Evolutionary conservation across 2,329 filamentous ascomycete genomes (phyloP).

Genomic region (Monosporascus sp.): DNA sequence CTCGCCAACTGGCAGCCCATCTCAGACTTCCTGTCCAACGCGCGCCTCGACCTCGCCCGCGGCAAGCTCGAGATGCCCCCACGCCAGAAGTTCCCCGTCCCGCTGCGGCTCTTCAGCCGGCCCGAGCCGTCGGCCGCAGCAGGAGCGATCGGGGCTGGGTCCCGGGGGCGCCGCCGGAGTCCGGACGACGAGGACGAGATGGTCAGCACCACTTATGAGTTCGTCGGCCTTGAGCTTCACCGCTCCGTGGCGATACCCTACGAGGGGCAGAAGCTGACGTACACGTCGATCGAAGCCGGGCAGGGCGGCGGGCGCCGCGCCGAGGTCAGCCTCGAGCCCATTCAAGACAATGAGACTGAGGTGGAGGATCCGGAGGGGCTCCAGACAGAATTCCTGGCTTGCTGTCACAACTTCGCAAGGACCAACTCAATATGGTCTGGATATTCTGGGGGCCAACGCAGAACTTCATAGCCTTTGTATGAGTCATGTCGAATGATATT

Average conservation of each 20-base stretch:
- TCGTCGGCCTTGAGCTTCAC: slow-evolving; percentile 48
- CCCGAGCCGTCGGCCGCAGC: neutral
- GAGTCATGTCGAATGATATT: no score
- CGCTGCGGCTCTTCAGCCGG: slow-evolving; percentile 16
- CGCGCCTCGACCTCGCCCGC: slow-evolving; percentile 38
- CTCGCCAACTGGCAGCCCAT: slow-evolving; percentile 28
- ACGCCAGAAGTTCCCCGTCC: slow-evolving; percentile 25
- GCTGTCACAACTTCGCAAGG: slow-evolving; percentile 12
- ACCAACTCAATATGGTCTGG: slow-evolving; percentile 11
- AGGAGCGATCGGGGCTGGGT: no score
- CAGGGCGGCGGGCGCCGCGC: slow-evolving; percentile 45
- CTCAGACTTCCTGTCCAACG: slow-evolving; percentile 36
- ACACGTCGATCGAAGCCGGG: slow-evolving; percentile 48
- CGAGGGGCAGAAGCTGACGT: slow-evolving; percentile 40
- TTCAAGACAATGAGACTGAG: neutral
- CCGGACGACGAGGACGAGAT: neutral
- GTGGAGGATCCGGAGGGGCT: neutral
- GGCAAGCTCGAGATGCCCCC: slow-evolving; percentile 35
- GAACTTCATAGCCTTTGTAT: neutral
- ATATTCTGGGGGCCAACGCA: neutral
- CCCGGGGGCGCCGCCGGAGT: no score
- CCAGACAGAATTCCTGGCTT: slow-evolving; percentile 13
- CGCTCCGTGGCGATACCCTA: slow-evolving; percentile 38
- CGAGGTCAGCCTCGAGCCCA: slow-evolving; percentile 41
- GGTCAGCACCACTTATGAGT: slow-evolving; percentile 31